Evolutionary conservation across 495 filamentous ascomycete genomes (phyloP).

Genomic region (Achaetomiella virescens): DNA sequence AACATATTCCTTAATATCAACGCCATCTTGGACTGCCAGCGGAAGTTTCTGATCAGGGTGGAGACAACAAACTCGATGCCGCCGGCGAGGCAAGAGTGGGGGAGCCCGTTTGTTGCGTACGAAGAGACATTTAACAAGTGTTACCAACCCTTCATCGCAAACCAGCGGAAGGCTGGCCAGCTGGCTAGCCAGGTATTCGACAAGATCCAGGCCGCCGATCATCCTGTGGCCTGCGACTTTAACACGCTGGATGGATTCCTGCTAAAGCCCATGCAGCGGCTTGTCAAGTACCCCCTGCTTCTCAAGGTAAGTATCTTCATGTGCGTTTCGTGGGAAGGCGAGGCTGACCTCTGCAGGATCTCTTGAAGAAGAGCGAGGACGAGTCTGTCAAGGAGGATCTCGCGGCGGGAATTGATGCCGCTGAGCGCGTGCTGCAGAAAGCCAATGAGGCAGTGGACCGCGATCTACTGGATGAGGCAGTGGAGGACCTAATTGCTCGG

Average conservation of each 20-base stretch:
- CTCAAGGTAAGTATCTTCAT: constrained; percentile 64
- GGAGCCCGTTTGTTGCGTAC: constrained; percentile 66
- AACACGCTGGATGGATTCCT: constrained; percentile 79
- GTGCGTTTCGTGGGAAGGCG: background rate
- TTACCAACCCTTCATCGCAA: constrained; percentile 95
- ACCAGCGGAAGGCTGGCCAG: constrained; percentile 67
- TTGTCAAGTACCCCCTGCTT: constrained; percentile 89
- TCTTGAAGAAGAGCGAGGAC: constrained; percentile 75
- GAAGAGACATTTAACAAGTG: constrained; percentile 72
- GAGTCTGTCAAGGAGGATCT: constrained; percentile 63
- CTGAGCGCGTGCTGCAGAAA: constrained; percentile 67
- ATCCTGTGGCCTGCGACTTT: constrained; percentile 52
- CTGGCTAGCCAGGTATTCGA: constrained; percentile 56
- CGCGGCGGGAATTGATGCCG: constrained; percentile 62
- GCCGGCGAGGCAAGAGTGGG: constrained; percentile 81
- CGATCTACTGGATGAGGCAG: constrained; percentile 70
- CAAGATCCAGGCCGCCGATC: constrained; percentile 48
- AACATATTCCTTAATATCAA: constrained; percentile 96
- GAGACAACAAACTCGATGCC: constrained; percentile 87
- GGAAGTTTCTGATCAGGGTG: constrained; percentile 87
- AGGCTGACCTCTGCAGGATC: constrained; percentile 52
- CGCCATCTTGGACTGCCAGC: constrained; percentile 87
- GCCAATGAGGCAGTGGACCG: constrained; percentile 88
- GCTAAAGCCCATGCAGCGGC: constrained; percentile 90
- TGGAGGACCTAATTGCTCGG: constrained; percentile 71